Percentiles rank a stretch among this genome's conserved stretches.
phyloP scores from a whole-genome alignment of 352 stramenopile species.

The Phytopythium aichiense region DNA sequence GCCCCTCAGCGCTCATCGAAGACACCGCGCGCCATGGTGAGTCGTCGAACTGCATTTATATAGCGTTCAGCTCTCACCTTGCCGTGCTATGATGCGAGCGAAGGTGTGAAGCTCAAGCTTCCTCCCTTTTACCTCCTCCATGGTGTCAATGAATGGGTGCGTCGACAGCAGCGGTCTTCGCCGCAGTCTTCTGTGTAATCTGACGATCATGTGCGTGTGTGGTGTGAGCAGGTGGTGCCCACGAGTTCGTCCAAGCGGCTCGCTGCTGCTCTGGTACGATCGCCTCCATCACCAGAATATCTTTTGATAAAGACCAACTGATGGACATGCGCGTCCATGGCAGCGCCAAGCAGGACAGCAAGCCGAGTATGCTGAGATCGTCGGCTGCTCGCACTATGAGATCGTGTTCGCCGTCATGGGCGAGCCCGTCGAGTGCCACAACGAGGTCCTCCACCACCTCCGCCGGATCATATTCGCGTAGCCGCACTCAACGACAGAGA shows the following conservation, averaged over 20 bases:
- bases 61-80: neutral
- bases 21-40: slow-evolving; percentile 17
- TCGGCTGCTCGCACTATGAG: slow-evolving; percentile 50
- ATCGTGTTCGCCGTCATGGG: slow-evolving; percentile 69
- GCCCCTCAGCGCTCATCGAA: slow-evolving; percentile 41
- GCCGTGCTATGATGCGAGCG: neutral
- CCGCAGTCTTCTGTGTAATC: neutral
- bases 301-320: too few species aligned
- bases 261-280: slow-evolving; percentile 35
- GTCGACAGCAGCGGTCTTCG: too few species aligned
- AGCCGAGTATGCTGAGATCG: slow-evolving; percentile 36
- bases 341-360: slow-evolving; percentile 39
- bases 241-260: slow-evolving; percentile 57
- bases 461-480: slow-evolving; percentile 28
- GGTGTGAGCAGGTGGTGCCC: slow-evolving; percentile 12
- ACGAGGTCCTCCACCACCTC: slow-evolving; percentile 32
- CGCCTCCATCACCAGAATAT: neutral
- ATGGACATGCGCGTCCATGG: neutral
- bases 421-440: slow-evolving; percentile 39
- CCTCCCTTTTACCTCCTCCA: slow-evolving; percentile 58
- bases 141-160: slow-evolving; percentile 30
- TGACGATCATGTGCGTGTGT: neutral
- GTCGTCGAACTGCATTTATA: neutral
- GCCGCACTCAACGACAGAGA: neutral
- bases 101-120: slow-evolving; percentile 9